Percentiles rank a stretch among this genome's conserved stretches.
phyloP scores from a whole-genome alignment of 495 filamentous ascomycete species.

The Cercophora scortea region DNA sequence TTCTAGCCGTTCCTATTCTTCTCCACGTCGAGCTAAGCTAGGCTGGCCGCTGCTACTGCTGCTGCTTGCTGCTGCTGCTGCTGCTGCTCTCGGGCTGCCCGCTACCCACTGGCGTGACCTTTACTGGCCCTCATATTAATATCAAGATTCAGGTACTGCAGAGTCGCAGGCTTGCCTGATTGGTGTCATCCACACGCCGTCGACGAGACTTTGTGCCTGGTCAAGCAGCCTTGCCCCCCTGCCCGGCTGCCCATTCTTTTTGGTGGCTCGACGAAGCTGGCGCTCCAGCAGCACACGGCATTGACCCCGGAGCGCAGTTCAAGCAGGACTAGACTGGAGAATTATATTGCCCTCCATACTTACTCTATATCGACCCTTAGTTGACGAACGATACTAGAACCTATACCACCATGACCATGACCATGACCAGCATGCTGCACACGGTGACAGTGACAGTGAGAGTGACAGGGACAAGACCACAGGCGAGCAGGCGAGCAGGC shows the following conservation, averaged over 20 bases:
- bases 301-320: slow-evolving; percentile 17
- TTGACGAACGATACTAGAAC: slow-evolving; percentile 17
- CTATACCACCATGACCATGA: slow-evolving; percentile 11
- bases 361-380: slow-evolving; percentile 24
- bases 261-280: slow-evolving; percentile 8
- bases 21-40: too few species aligned
- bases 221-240: slow-evolving; percentile 16
- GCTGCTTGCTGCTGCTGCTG: too few species aligned
- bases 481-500: neutral
- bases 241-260: slow-evolving; percentile 6
- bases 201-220: slow-evolving; percentile 18
- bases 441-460: slow-evolving; percentile 4
- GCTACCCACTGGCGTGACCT: slow-evolving; percentile 16
- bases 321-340: slow-evolving; percentile 8
- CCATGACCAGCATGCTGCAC: slow-evolving; percentile 6
- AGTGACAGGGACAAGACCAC: neutral
- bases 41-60: too few species aligned
- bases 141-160: slow-evolving; percentile 24
- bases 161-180: slow-evolving; percentile 13
- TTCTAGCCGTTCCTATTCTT: neutral
- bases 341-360: slow-evolving; percentile 18
- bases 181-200: slow-evolving; percentile 9
- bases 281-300: slow-evolving; percentile 21
- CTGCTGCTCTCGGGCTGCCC: too few species aligned
- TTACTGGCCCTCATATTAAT: slow-evolving; percentile 23